Conservation (phyloP, 2,329 filamentous ascomycete genomes). For the Ascochyta koolunga region DNA sequence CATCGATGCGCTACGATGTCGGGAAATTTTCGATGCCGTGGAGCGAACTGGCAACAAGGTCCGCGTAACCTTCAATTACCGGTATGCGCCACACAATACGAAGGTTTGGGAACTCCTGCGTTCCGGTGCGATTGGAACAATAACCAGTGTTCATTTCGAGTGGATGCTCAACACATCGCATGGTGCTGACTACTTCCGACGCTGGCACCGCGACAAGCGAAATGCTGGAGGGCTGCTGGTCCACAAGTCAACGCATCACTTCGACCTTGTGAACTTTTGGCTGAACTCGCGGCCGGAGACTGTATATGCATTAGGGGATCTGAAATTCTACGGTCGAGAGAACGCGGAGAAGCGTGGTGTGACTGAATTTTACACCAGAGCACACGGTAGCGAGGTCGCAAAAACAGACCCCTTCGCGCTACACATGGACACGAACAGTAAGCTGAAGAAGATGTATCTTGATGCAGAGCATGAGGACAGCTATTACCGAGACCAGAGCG, state of each 20-base stretch:
- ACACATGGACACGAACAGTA: slow-evolving; percentile 58
- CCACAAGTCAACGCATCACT: slow-evolving; percentile 69
- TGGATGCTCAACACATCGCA: slow-evolving; percentile 69
- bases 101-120: slow-evolving; percentile 62
- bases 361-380: slow-evolving; percentile 58
- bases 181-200: slow-evolving; percentile 67
- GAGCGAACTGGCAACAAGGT: slow-evolving; percentile 57
- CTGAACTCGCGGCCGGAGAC: slow-evolving; percentile 61
- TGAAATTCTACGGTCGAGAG: slow-evolving; percentile 66
- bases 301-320: slow-evolving; percentile 64
- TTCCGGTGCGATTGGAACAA: slow-evolving; percentile 61
- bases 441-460: slow-evolving; percentile 65
- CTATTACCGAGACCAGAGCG: slow-evolving; percentile 67
- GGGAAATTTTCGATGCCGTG: slow-evolving; percentile 61
- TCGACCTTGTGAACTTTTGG: slow-evolving; percentile 70
- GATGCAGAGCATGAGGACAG: slow-evolving; percentile 68
- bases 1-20: slow-evolving; percentile 62
- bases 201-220: slow-evolving; percentile 67
- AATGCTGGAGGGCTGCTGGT: slow-evolving; percentile 66
- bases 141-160: slow-evolving; percentile 66
- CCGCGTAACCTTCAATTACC: slow-evolving; percentile 68
- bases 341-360: slow-evolving; percentile 64
- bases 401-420: slow-evolving; percentile 64
- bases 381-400: slow-evolving; percentile 59
- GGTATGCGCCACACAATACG: slow-evolving; percentile 70